Evolutionary conservation across 257 asterid genomes (phyloP), one percentile per base, ranked within the genome.

Genomic region (Catharanthus roseus): DNA sequence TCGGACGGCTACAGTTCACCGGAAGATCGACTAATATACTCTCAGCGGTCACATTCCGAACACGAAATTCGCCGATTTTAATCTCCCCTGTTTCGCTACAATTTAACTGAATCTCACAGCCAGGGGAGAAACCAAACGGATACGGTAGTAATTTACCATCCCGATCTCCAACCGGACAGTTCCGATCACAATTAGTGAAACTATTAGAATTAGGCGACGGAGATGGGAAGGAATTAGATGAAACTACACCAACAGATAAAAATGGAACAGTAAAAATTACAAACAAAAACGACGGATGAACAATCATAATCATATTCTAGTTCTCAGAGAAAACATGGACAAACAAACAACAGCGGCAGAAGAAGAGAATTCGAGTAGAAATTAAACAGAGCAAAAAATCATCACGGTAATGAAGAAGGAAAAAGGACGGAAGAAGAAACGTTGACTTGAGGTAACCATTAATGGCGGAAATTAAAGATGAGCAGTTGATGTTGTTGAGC

Each of bases 41-140:
- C 47, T 85, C 89, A 6, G 82, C 57, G 12, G 96, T 90, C 71
- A 88, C 65, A 56, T 86, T 88, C 26, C 55, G 80, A 39, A 89
- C 84, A 19, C 11, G 10, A 42, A 78, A 86, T 57, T 58, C 72
- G 18, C 88, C 88, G 15, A 92, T 74, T 75, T 45, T 38, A 39
- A 82, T 69, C 4, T 38, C 73, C 44, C 86, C 84, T 9, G 61
- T 54, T 24, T 12, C 26, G 58, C 74, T 72, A 47, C 92, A 88
- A 47, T 79, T 38, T 64, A 92, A 72, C 74, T 45, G 85, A 79
- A 92, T 88, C 29, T 26, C 8, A 42, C 92, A 88, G 8, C 79
- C 83, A 0, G 74, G 55, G 0, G 89, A 77, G 81, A 92, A 88
- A 4, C 98, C 98, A 58, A 92, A 89, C 0, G 98, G 98, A 57